Evolutionary conservation across 2,329 filamentous ascomycete species (phyloP).

Genomic region (Hymenoscyphus salicellus): DNA sequence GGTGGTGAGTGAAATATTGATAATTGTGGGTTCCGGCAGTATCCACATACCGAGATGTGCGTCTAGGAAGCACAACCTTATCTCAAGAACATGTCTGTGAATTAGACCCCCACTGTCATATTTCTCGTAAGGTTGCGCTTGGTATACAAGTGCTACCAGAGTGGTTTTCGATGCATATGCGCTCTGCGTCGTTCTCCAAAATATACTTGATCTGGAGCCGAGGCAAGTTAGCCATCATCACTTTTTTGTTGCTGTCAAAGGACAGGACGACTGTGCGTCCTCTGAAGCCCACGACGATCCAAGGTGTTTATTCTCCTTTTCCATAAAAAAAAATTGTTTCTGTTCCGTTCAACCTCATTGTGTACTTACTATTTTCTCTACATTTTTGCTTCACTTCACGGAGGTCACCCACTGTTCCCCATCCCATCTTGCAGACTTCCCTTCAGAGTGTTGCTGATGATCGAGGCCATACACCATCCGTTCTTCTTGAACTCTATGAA

Average conservation of each 20-base stretch:
- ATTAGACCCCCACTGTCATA: not conserved
- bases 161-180: not conserved
- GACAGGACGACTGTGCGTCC: too few species aligned
- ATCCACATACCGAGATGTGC: not conserved
- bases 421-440: too few species aligned
- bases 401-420: too few species aligned
- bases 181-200: not conserved
- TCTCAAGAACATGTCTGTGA: not conserved
- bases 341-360: too few species aligned
- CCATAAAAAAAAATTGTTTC: too few species aligned
- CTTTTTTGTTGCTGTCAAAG: too few species aligned
- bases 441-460: too few species aligned
- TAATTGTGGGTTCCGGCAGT: not conserved
- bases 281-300: too few species aligned
- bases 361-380: too few species aligned
- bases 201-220: not conserved
- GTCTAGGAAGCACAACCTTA: constrained; percentile 1
- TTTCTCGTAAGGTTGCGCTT: not conserved
- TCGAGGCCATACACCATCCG: not conserved
- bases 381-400: too few species aligned
- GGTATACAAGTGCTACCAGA: not conserved
- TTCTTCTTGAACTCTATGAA: not conserved
- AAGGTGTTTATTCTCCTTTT: too few species aligned
- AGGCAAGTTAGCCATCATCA: not conserved
- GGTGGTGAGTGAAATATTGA: not conserved